phyloP scores from a whole-genome alignment of 2,329 filamentous ascomycete genomes.

The Claviceps cyperi region DNA sequence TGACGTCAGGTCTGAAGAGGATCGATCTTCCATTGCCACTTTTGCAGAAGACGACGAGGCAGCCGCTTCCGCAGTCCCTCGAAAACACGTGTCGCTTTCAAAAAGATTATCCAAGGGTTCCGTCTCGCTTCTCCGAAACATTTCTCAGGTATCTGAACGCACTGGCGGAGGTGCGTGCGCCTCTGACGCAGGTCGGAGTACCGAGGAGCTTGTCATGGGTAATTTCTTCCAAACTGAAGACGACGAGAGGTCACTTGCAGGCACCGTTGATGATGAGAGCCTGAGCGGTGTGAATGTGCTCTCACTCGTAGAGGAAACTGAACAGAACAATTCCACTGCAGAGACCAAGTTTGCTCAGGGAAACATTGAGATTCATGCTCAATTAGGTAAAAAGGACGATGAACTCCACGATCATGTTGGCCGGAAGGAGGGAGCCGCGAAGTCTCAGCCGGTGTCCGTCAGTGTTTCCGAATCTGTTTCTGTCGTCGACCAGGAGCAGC shows the following conservation, averaged over 20 bases:
- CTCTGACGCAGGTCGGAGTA: conserved; percentile 22
- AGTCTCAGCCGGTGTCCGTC: not conserved
- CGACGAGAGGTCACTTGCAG: conserved; percentile 39
- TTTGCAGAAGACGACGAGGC: conserved; percentile 47
- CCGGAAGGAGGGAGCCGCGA: not conserved
- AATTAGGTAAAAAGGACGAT: conserved; percentile 15
- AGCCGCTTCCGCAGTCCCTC: conserved; percentile 11
- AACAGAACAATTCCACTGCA: conserved; percentile 7
- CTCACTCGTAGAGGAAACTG: conserved; percentile 5
- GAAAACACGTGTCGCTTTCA: conserved; percentile 22
- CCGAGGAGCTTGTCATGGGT: conserved; percentile 31
- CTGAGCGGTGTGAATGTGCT: conserved; percentile 24
- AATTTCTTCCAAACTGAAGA: conserved; percentile 20
- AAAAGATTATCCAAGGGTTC: conserved; percentile 36
- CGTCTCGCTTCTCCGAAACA: conserved; percentile 25
- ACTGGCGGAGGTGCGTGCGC: conserved; percentile 5
- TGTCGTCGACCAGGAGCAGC: not conserved
- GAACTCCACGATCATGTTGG: not conserved
- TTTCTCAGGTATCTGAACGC: conserved; percentile 23
- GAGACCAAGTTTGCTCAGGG: conserved; percentile 5
- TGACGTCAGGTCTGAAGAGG: conserved; percentile 26
- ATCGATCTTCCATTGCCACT: conserved; percentile 54
- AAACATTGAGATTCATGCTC: conserved; percentile 26
- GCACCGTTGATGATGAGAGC: conserved; percentile 42
- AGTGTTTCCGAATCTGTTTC: not conserved